A percentile compares a stretch with the other conserved stretches of the same genome.
These are phyloP conservation scores for Laburnicola sp. DNA, from an alignment of 2,329 filamentous ascomycete species.

Conservation along the genomic window DNA sequence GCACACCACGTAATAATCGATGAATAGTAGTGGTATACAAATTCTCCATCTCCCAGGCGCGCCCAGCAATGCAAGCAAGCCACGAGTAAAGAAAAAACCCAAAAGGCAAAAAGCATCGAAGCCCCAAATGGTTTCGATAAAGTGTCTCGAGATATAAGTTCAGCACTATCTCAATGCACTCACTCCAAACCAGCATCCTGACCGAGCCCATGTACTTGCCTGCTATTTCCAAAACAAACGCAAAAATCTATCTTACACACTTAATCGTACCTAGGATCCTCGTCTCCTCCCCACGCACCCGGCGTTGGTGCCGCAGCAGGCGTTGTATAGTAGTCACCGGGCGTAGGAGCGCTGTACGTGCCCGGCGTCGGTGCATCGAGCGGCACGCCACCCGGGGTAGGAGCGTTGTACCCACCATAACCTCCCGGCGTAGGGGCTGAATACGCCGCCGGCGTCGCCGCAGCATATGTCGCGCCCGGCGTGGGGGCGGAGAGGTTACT, in stretches of 20 bases:
- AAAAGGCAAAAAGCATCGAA: too few relatives aligned
- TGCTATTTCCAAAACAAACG: too few relatives aligned
- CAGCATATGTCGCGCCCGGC: conserved; percentile 35
- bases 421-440: conserved; percentile 41
- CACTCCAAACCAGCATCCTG: too few relatives aligned
- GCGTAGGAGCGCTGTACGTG: conserved; percentile 46
- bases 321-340: conserved; percentile 40
- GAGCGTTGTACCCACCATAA: conserved; percentile 42
- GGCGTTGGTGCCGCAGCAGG: conserved; percentile 62
- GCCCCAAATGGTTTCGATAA: too few relatives aligned
- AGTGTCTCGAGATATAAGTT: too few relatives aligned
- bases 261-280: conserved; percentile 27
- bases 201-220: too few relatives aligned
- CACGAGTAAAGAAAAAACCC: too few relatives aligned
- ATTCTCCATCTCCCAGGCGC: too few relatives aligned
- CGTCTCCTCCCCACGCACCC: conserved; percentile 46
- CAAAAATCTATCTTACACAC: conserved; percentile 3
- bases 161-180: too few relatives aligned
- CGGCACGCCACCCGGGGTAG: conserved; percentile 41
- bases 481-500: conserved; percentile 36
- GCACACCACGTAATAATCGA: too few relatives aligned
- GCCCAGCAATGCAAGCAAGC: too few relatives aligned
- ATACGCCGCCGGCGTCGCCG: conserved; percentile 44
- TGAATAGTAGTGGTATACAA: too few relatives aligned
- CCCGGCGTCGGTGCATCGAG: conserved; percentile 47